phyloP scores from a whole-genome alignment of 2,329 filamentous ascomycete genomes.

The Kalaharituber pfeilii region DNA sequence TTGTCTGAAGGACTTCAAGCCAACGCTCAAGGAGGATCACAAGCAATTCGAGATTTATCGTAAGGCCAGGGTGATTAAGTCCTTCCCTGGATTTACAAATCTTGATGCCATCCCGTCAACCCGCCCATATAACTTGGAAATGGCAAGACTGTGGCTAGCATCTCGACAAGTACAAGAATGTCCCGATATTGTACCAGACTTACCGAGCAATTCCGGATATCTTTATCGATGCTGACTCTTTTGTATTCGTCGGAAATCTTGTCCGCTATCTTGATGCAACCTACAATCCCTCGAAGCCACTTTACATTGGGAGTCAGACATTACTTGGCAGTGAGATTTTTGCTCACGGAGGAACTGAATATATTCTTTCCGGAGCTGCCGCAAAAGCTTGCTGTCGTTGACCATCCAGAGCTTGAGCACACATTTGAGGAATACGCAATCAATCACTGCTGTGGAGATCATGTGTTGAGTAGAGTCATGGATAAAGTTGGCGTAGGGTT shows the following conservation, averaged over 20 bases:
- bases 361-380: constrained; percentile 36
- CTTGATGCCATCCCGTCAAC: constrained; percentile 33
- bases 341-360: constrained; percentile 41
- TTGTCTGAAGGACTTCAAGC: constrained; percentile 24
- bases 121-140: constrained; percentile 29
- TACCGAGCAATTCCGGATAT: constrained; percentile 35
- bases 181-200: constrained; percentile 41
- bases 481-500: background rate
- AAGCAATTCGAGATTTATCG: constrained; percentile 33
- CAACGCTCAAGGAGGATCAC: constrained; percentile 30
- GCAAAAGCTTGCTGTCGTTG: constrained; percentile 34
- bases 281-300: constrained; percentile 30
- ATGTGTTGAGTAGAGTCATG: constrained; percentile 27
- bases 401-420: constrained; percentile 32
- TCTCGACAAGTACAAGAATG: constrained; percentile 45
- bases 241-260: constrained; percentile 38
- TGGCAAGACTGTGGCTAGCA: constrained; percentile 32
- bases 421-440: constrained; percentile 32
- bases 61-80: background rate
- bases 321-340: constrained; percentile 32
- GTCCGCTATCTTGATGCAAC: constrained; percentile 31
- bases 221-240: constrained; percentile 43
- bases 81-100: constrained; percentile 24
- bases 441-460: constrained; percentile 36
- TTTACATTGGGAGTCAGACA: constrained; percentile 37